A percentile compares a stretch with the other conserved stretches of the same genome.
Evolutionary conservation across 306 rosid species (phyloP).

Genomic region (Quercus bicolor): DNA sequence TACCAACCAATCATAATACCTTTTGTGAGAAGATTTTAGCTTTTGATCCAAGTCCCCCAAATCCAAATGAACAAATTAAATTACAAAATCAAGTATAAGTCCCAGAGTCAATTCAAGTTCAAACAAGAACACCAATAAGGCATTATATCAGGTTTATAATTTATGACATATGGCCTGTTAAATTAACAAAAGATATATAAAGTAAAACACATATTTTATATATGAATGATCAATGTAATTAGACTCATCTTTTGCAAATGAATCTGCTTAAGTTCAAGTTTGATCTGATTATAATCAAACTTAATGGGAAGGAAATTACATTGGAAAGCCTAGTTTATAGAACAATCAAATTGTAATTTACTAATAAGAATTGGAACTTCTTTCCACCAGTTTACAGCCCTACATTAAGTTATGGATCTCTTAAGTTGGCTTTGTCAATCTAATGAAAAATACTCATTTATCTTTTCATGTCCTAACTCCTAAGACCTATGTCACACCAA

Average conservation of each 20-base stretch:
- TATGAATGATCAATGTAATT: background rate
- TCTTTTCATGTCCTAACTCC: background rate
- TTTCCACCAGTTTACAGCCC: background rate
- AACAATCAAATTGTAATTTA: background rate
- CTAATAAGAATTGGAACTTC: background rate
- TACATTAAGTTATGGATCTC: background rate
- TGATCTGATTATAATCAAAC: background rate
- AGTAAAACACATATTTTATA: no score
- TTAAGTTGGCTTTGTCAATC: background rate
- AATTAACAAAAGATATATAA: no score
- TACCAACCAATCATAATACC: no score
- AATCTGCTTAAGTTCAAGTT: no score
- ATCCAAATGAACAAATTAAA: no score
- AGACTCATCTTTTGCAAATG: background rate
- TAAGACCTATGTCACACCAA: background rate
- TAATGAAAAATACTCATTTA: background rate
- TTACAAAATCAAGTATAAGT: no score
- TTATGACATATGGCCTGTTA: no score
- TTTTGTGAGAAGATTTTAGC: no score
- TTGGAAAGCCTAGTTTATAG: background rate
- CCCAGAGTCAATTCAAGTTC: no score
- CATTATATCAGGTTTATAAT: no score
- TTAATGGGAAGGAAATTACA: background rate
- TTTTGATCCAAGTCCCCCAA: no score
- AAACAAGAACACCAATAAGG: no score